Evolutionary conservation across 2,329 filamentous ascomycete species (phyloP).

Genomic region (Aspergillus proliferans): DNA sequence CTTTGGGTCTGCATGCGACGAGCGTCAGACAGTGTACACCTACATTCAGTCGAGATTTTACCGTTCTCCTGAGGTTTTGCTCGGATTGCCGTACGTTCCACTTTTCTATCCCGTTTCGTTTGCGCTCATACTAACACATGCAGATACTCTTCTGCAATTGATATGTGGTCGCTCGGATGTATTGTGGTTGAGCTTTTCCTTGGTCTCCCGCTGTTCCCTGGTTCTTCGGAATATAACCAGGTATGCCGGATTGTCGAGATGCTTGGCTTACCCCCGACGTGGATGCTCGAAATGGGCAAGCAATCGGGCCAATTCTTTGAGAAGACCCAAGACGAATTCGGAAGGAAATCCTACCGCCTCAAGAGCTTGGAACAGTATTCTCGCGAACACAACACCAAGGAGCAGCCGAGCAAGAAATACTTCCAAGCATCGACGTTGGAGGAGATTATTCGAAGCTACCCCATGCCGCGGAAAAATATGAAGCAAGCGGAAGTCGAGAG

Average conservation of each 20-base stretch:
- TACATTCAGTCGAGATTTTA: conserved; percentile 99
- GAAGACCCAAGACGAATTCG: conserved; percentile 85
- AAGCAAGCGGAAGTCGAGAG: conserved; percentile 92
- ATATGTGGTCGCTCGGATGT: conserved; percentile 99
- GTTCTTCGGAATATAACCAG: conserved; percentile 98
- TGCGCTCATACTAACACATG: conserved; percentile 6
- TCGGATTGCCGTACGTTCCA: conserved; percentile 67
- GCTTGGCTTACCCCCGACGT: conserved; percentile 90
- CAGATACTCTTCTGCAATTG: conserved; percentile 90
- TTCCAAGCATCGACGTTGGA: conserved; percentile 90
- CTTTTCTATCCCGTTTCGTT: neutral
- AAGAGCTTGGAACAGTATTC: conserved; percentile 99
- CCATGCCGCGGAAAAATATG: conserved; percentile 99
- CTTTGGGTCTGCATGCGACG: conserved; percentile 96
- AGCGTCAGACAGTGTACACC: conserved; percentile 96
- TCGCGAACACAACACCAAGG: conserved; percentile 88
- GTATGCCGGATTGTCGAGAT: conserved; percentile 96
- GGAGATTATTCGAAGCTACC: conserved; percentile 95
- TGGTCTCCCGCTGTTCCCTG: conserved; percentile 87
- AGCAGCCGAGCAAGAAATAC: conserved; percentile 99
- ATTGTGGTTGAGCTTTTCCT: conserved; percentile 98
- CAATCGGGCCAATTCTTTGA: conserved; percentile 97
- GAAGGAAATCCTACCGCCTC: conserved; percentile 79
- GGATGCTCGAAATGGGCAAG: conserved; percentile 99
- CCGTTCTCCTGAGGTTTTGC: conserved; percentile 86